phyloP scores from a whole-genome alignment of 192 early-diverging fungal genomes.

The Radiomyces spectabilis region DNA sequence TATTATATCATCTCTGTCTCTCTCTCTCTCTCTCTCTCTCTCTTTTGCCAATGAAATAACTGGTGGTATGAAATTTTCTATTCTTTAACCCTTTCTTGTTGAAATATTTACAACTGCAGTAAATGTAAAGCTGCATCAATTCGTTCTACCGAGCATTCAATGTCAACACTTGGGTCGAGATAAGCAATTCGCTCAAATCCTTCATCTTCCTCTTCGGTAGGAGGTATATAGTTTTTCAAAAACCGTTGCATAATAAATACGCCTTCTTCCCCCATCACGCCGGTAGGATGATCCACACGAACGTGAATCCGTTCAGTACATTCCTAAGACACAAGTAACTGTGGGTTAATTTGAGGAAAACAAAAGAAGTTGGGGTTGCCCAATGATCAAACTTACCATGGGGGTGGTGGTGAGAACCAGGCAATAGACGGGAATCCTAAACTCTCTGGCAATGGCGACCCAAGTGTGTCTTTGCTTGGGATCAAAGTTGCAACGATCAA shows the following conservation, averaged over 20 bases:
- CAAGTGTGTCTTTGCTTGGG: constrained; percentile 63
- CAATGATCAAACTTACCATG: constrained; percentile 37
- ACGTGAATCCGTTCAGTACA: constrained; percentile 58
- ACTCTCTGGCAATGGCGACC: constrained; percentile 56
- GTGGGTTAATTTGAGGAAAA: too few species aligned
- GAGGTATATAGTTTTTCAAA: constrained; percentile 35
- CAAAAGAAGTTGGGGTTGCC: too few species aligned
- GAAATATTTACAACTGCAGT: too few species aligned
- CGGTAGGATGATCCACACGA: constrained; percentile 61
- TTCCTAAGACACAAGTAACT: constrained; percentile 20
- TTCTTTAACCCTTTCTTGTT: too few species aligned
- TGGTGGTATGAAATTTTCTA: too few species aligned
- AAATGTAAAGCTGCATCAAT: constrained; percentile 20
- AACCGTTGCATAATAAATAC: constrained; percentile 58
- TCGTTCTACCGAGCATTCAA: constrained; percentile 33
- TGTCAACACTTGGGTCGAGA: constrained; percentile 28
- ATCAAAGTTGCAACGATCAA: constrained; percentile 80
- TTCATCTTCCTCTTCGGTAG: constrained; percentile 27
- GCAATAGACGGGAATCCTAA: constrained; percentile 49
- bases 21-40: too few species aligned
- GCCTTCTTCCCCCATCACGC: constrained; percentile 58
- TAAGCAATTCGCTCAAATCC: constrained; percentile 37
- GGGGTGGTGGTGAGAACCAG: constrained; percentile 61
- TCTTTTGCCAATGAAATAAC: too few species aligned
- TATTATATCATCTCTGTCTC: too few species aligned